Conservation (phyloP, 495 filamentous ascomycete genomes). For the Cudoniella acicularis region DNA sequence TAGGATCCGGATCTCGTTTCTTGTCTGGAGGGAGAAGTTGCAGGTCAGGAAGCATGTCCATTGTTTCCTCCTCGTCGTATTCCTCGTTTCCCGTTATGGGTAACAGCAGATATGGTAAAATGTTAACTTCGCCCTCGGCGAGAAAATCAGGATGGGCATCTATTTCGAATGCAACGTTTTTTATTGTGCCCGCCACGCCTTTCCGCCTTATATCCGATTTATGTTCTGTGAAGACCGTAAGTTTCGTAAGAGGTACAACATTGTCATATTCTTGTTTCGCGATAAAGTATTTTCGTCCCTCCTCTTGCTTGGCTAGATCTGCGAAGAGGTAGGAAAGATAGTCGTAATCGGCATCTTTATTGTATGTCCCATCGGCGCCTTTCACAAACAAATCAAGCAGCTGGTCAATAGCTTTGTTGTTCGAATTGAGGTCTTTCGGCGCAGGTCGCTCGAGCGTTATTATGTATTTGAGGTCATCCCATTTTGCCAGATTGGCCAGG, state of each 20-base stretch:
- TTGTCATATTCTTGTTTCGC: conserved; percentile 68
- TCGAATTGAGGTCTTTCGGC: conserved; percentile 60
- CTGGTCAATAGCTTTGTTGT: conserved; percentile 76
- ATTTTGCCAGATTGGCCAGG: conserved; percentile 86
- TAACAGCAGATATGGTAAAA: conserved; percentile 82
- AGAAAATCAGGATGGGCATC: conserved; percentile 67
- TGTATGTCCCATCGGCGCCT: conserved; percentile 74
- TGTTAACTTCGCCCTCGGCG: conserved; percentile 63
- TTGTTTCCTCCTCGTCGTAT: conserved; percentile 70
- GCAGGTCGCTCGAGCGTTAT: conserved; percentile 57
- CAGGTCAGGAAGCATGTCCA: conserved; percentile 77
- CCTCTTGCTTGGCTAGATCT: conserved; percentile 75
- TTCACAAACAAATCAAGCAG: conserved; percentile 94
- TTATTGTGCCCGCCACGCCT: conserved; percentile 89
- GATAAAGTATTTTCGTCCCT: conserved; percentile 74
- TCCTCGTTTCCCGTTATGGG: conserved; percentile 57
- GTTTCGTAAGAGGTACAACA: conserved; percentile 79
- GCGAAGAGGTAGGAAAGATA: conserved; percentile 93
- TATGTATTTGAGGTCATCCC: conserved; percentile 63
- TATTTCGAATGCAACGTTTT: conserved; percentile 76
- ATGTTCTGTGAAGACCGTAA: conserved; percentile 91
- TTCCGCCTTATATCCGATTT: conserved; percentile 71
- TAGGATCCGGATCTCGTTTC: conserved; percentile 66
- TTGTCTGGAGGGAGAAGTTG: conserved; percentile 89
- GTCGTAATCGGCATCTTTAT: conserved; percentile 83